phyloP scores from a whole-genome alignment of 1,284 basidiomycete genomes.

The Trichosporon sp. region DNA sequence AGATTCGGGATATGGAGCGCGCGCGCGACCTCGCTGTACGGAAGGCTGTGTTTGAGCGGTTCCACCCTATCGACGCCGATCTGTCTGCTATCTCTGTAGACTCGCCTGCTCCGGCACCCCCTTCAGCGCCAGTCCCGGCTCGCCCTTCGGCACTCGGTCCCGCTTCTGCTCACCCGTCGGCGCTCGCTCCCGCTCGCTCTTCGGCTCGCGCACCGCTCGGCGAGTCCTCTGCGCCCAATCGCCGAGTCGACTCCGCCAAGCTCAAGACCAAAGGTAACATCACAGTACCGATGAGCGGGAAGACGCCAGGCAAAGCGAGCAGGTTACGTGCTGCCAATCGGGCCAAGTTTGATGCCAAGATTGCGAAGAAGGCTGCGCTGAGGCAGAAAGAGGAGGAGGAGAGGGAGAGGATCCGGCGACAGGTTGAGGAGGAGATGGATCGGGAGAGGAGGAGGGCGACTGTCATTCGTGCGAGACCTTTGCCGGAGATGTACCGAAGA shows the following conservation, averaged over 20 bases:
- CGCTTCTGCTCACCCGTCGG: neutral
- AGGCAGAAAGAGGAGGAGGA: slow-evolving; percentile 17
- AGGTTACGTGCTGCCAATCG: slow-evolving; percentile 22
- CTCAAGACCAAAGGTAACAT: neutral
- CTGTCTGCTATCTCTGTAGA: neutral
- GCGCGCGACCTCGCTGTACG: slow-evolving; percentile 23
- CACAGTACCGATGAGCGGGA: neutral
- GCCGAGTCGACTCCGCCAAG: neutral
- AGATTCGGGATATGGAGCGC: slow-evolving; percentile 25
- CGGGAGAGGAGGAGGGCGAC: slow-evolving; percentile 24
- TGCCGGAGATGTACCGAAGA: slow-evolving; percentile 31
- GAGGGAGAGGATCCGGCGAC: slow-evolving; percentile 13
- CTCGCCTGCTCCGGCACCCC: neutral
- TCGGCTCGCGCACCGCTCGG: neutral
- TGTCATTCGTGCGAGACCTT: slow-evolving; percentile 30
- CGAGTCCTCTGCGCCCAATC: neutral
- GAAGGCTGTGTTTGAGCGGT: slow-evolving; percentile 27
- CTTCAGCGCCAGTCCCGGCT: neutral
- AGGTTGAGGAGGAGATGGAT: slow-evolving; percentile 29
- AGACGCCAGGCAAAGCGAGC: slow-evolving; percentile 30
- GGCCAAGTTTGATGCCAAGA: slow-evolving; percentile 19
- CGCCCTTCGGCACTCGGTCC: neutral
- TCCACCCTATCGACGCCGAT: slow-evolving; percentile 1
- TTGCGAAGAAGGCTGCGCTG: slow-evolving; percentile 12
- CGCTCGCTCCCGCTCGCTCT: neutral